These are phyloP conservation scores for Bassia scoparia DNA, from an alignment of 148 eudicot genomes.

Conservation along the genomic window DNA sequence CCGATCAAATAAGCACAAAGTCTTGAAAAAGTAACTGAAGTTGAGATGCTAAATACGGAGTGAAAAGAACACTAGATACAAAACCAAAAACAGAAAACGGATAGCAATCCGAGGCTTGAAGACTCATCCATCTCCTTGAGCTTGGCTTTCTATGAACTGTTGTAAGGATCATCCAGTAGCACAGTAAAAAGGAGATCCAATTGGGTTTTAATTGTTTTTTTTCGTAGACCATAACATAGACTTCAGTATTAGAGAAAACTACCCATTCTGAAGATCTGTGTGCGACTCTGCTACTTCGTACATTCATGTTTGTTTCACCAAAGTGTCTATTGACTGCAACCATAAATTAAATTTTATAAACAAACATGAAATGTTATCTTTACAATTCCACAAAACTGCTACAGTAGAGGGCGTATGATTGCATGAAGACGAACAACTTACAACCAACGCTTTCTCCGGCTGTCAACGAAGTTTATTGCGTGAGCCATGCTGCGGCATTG, in stretches of 20 bases:
- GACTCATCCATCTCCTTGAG: constrained; percentile 48
- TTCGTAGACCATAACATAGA: constrained; percentile 15
- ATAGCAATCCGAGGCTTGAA: constrained; percentile 68
- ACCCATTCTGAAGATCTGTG: constrained; percentile 99
- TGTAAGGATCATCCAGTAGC: neutral
- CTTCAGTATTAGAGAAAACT: constrained; percentile 27
- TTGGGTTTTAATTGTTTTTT: neutral
- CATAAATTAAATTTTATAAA: too few relatives aligned
- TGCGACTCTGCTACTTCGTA: constrained; percentile 97
- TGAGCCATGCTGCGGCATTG: too few relatives aligned
- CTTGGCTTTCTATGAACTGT: constrained; percentile 97
- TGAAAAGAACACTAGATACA: constrained; percentile 19
- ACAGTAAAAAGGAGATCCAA: neutral
- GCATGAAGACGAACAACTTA: too few relatives aligned
- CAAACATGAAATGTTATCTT: too few relatives aligned
- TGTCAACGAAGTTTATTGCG: too few relatives aligned
- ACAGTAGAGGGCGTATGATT: too few relatives aligned
- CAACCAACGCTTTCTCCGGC: too few relatives aligned
- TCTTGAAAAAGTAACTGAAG: too few relatives aligned
- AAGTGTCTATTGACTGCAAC: constrained; percentile 85
- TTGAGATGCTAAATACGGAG: too few relatives aligned
- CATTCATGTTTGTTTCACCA: constrained; percentile 99
- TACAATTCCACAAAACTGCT: too few relatives aligned
- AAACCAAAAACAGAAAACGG: constrained; percentile 93
- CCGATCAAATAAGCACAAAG: too few relatives aligned